phyloP scores from a whole-genome alignment of 1,139 yeast species.

The Taphrina populina region DNA sequence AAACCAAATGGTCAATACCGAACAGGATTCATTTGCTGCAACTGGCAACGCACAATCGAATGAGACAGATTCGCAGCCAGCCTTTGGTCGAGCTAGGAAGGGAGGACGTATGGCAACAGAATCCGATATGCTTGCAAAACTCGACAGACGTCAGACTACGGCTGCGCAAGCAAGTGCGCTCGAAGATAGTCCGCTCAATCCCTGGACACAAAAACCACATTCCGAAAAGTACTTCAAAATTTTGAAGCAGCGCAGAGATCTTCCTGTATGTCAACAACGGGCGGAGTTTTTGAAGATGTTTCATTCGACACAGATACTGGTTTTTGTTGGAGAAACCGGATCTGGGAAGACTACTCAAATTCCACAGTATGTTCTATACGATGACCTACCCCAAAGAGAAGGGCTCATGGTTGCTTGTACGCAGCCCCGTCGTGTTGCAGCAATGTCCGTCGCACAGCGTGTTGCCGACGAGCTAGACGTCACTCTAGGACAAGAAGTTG shows the following conservation, averaged over 20 bases:
- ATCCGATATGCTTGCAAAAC: slow-evolving; percentile 27
- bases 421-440: slow-evolving; percentile 97
- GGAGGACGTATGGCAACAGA: slow-evolving; percentile 28
- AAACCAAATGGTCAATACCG: neutral
- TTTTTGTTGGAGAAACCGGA: slow-evolving; percentile 98
- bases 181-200: slow-evolving; percentile 65
- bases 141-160: slow-evolving; percentile 67
- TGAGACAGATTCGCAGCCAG: slow-evolving; percentile 1
- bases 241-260: slow-evolving; percentile 70
- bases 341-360: slow-evolving; percentile 97
- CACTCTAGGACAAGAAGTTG: slow-evolving; percentile 84
- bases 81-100: slow-evolving; percentile 6
- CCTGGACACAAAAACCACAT: slow-evolving; percentile 70
- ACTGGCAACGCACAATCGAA: slow-evolving; percentile 6
- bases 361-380: slow-evolving; percentile 91
- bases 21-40: too few relatives aligned
- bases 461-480: slow-evolving; percentile 97
- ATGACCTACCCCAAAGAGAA: slow-evolving; percentile 78
- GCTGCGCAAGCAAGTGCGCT: slow-evolving; percentile 59
- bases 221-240: slow-evolving; percentile 71
- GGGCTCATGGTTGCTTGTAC: slow-evolving; percentile 92
- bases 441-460: slow-evolving; percentile 94
- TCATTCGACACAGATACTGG: slow-evolving; percentile 90
- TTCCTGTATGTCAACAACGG: slow-evolving; percentile 88
- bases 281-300: slow-evolving; percentile 79